Conservation (phyloP, 208 protist species). For the Novymonas esmeraldas region DNA sequence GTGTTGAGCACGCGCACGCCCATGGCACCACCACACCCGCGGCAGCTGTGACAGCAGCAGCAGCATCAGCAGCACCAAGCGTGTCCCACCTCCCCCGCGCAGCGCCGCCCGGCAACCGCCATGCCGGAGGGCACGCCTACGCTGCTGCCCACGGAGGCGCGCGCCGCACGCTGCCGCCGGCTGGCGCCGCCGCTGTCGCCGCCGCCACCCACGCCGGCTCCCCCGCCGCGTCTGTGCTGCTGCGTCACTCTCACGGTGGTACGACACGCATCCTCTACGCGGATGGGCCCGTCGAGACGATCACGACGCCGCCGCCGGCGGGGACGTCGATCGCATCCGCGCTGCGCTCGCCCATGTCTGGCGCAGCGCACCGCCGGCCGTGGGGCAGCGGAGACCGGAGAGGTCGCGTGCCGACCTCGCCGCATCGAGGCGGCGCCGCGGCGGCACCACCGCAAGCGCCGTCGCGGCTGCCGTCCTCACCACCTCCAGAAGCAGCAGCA, state of each 20-base stretch:
- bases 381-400: background rate
- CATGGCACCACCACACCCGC: too few relatives aligned
- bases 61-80: too few relatives aligned
- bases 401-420: too few relatives aligned
- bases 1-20: too few relatives aligned
- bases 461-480: background rate
- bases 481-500: too few relatives aligned
- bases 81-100: too few relatives aligned
- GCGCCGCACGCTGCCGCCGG: background rate
- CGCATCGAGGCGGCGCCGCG: background rate
- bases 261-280: conserved; percentile 48
- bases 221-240: conserved; percentile 24
- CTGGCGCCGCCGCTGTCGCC: background rate
- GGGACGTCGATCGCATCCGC: background rate
- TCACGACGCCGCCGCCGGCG: background rate
- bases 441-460: background rate
- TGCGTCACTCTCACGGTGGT: conserved; percentile 39
- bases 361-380: background rate
- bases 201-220: background rate
- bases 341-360: background rate
- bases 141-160: too few relatives aligned
- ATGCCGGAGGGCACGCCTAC: too few relatives aligned
- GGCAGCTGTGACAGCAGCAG: too few relatives aligned
- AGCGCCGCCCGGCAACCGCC: too few relatives aligned
- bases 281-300: conserved; percentile 40